A percentile compares a stretch with the other conserved stretches of the same genome.
Evolutionary conservation across 2,329 filamentous ascomycete species (phyloP).

Genomic region (Pseudonectria foliicola): DNA sequence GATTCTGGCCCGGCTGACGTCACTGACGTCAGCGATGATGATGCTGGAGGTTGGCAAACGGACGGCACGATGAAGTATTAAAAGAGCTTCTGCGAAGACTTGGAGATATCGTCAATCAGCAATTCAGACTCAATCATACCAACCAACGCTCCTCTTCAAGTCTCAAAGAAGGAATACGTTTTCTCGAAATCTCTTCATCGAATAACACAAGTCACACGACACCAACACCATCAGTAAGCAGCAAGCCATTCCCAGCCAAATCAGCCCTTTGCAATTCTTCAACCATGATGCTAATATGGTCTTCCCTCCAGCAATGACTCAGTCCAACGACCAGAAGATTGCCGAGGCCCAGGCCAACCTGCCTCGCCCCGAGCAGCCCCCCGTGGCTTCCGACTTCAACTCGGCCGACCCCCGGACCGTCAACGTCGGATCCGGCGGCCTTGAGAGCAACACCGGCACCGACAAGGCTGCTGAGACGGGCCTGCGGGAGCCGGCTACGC

Average conservation of each 20-base stretch:
- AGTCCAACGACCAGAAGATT: slow-evolving; percentile 58
- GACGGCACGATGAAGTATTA: no score
- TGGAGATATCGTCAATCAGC: no score
- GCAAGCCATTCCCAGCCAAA: no score
- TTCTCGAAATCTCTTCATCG: background rate
- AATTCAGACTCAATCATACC: no score
- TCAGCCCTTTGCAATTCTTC: no score
- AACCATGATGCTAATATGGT: background rate
- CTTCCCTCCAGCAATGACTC: slow-evolving; percentile 27
- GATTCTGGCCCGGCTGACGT: slow-evolving; percentile 16
- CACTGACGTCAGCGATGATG: slow-evolving; percentile 19
- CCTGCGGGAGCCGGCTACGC: slow-evolving; percentile 53
- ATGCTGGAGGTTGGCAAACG: slow-evolving; percentile 4
- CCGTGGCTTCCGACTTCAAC: slow-evolving; percentile 70
- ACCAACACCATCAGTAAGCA: background rate
- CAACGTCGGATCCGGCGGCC: slow-evolving; percentile 59
- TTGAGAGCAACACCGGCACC: slow-evolving; percentile 46
- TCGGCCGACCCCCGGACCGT: slow-evolving; percentile 61
- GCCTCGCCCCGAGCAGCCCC: slow-evolving; percentile 71
- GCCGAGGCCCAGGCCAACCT: slow-evolving; percentile 64
- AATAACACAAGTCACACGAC: background rate
- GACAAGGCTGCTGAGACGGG: slow-evolving; percentile 42
- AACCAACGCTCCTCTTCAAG: no score
- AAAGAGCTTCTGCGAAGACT: no score
- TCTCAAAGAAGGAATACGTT: no score